These are phyloP conservation scores for Ananas comosus DNA, from an alignment of 176 grass and related monocot genomes.

Conservation along the genomic window DNA sequence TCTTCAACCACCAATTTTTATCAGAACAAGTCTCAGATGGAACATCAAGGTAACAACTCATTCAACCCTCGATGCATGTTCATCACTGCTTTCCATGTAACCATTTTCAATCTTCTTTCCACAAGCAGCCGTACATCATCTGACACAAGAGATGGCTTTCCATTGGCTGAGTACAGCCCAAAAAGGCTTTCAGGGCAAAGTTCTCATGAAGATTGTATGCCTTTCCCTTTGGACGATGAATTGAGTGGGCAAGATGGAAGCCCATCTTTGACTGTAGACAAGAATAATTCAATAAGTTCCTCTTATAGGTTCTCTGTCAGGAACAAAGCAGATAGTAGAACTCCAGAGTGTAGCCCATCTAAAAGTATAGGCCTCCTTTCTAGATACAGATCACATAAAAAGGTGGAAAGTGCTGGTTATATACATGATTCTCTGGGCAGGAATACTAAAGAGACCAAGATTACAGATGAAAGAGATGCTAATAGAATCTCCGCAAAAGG, in stretches of 20 bases:
- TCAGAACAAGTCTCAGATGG: conserved; percentile 37
- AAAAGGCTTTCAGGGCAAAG: conserved; percentile 46
- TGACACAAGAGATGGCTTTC: conserved; percentile 41
- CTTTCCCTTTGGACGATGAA: conserved; percentile 74
- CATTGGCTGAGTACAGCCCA: conserved; percentile 35
- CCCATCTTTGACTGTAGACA: conserved; percentile 24
- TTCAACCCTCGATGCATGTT: conserved; percentile 15
- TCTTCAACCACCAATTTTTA: conserved; percentile 92
- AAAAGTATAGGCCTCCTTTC: conserved; percentile 50
- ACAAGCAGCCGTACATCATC: conserved; percentile 36
- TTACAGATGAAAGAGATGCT: conserved; percentile 13
- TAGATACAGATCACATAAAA: conserved; percentile 40
- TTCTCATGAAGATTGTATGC: conserved; percentile 85
- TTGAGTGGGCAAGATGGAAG: conserved; percentile 49
- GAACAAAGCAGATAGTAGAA: conserved; percentile 41
- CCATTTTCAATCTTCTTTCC: conserved; percentile 21
- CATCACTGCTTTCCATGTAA: conserved; percentile 1
- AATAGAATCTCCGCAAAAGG: conserved; percentile 43
- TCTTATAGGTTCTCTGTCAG: conserved; percentile 36
- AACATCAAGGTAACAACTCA: conserved; percentile 39
- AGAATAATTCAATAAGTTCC: conserved; percentile 26
- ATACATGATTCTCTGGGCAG: conserved; percentile 29
- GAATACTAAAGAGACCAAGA: conserved; percentile 41
- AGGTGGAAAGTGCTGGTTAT: conserved; percentile 4
- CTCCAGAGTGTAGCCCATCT: conserved; percentile 40